Percentiles rank a stretch among this genome's conserved stretches.
Conservation (phyloP, 202 grass and related monocot genomes). For the Dendrocalamus latiflorus region DNA sequence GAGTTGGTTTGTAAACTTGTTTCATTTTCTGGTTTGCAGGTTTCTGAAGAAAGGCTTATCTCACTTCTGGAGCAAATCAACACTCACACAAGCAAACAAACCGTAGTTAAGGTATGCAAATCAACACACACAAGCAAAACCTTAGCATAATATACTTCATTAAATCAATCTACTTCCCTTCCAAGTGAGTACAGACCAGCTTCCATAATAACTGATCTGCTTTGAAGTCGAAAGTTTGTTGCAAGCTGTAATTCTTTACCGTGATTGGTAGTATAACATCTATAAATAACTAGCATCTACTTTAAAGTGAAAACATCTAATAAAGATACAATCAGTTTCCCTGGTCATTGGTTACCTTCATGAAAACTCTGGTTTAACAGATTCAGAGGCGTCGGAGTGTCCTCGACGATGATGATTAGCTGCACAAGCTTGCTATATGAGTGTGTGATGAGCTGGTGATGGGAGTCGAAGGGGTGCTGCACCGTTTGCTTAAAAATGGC, state of each 20-base stretch:
- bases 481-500: background rate
- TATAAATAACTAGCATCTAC: background rate
- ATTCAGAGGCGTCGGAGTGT: slow-evolving; percentile 95
- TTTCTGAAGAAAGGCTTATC: slow-evolving; percentile 96
- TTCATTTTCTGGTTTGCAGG: slow-evolving; percentile 37
- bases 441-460: background rate
- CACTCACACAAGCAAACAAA: slow-evolving; percentile 74
- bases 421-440: background rate
- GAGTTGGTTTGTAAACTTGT: background rate
- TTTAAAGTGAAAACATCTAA: background rate
- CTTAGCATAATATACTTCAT: background rate
- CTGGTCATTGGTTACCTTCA: background rate
- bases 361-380: slow-evolving; percentile 37
- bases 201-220: background rate
- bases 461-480: background rate
- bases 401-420: slow-evolving; percentile 87
- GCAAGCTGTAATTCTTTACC: background rate
- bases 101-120: slow-evolving; percentile 86
- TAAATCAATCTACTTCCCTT: background rate
- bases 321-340: background rate
- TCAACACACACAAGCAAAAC: background rate
- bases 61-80: slow-evolving; percentile 81
- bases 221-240: background rate
- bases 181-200: background rate
- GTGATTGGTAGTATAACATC: background rate